Percentiles rank a stretch among this genome's conserved stretches.
These are phyloP conservation scores for Tricholoma bakamatsutake DNA, from an alignment of 768 basidiomycete genomes.

Conservation along the genomic window DNA sequence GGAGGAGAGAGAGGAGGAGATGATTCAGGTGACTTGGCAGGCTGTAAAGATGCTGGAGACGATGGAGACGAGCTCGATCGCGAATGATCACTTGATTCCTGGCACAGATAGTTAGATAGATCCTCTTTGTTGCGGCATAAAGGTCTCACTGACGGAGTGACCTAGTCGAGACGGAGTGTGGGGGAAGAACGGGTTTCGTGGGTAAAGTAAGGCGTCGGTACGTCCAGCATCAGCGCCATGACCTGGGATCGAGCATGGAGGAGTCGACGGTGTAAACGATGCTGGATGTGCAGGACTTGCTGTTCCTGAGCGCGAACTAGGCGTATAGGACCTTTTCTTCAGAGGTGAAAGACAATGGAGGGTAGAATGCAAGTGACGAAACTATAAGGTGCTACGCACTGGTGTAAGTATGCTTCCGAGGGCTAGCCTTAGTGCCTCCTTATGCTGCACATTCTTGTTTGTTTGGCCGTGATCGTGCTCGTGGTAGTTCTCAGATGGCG, in stretches of 20 bases:
- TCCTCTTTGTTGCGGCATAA: neutral
- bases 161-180: conserved; percentile 19
- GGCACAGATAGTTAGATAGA: neutral
- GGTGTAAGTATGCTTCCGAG: conserved; percentile 57
- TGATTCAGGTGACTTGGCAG: conserved; percentile 9
- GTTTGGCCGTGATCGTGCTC: conserved; percentile 20
- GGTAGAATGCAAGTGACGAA: conserved; percentile 1
- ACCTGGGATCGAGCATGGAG: conserved; percentile 17
- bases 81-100: conserved; percentile 12
- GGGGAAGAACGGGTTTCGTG: conserved; percentile 17
- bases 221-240: conserved; percentile 18
- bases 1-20: conserved; percentile 5
- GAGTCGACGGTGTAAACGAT: conserved; percentile 26
- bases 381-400: conserved; percentile 32
- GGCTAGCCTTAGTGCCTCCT: conserved; percentile 47
- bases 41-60: conserved; percentile 5
- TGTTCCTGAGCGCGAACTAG: conserved; percentile 41
- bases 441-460: conserved; percentile 33
- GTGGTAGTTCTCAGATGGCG: conserved; percentile 13
- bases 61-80: conserved; percentile 8
- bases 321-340: conserved; percentile 48
- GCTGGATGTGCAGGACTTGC: conserved; percentile 39
- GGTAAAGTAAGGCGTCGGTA: conserved; percentile 24
- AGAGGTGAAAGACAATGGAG: conserved; percentile 6
- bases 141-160: conserved; percentile 11